A percentile compares a stretch with the other conserved stretches of the same genome.
phyloP scores from a whole-genome alignment of 2,329 filamentous ascomycete genomes.

The Epichloe hybrida region DNA sequence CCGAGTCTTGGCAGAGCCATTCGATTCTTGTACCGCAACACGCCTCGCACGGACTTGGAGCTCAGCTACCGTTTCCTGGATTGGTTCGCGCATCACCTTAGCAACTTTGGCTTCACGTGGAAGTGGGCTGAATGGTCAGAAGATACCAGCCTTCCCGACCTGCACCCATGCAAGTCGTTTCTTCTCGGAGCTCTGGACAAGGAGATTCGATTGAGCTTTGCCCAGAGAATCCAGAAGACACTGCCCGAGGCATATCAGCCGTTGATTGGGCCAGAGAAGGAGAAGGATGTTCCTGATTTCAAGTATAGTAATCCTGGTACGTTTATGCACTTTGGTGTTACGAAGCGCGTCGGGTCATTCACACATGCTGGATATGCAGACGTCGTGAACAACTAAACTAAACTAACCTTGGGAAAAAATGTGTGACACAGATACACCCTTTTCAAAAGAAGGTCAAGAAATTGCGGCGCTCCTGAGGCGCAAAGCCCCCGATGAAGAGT shows the following conservation, averaged over 20 bases:
- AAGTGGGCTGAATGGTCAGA: slow-evolving; percentile 97
- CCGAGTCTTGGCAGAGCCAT: slow-evolving; percentile 89
- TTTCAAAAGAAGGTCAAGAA: slow-evolving; percentile 68
- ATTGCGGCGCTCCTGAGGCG: slow-evolving; percentile 66
- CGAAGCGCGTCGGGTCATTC: no score
- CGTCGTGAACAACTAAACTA: no score
- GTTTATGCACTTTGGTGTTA: slow-evolving; percentile 15
- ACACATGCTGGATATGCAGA: no score
- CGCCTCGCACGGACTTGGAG: slow-evolving; percentile 75
- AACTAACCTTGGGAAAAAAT: no score
- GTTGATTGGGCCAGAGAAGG: slow-evolving; percentile 74
- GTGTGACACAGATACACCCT: slow-evolving; percentile 52
- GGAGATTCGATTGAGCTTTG: slow-evolving; percentile 91
- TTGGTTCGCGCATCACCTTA: slow-evolving; percentile 96
- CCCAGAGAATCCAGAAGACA: slow-evolving; percentile 89
- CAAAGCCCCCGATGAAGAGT: slow-evolving; percentile 74
- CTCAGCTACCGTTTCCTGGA: slow-evolving; percentile 79
- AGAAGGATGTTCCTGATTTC: slow-evolving; percentile 91
- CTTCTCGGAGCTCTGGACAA: slow-evolving; percentile 86
- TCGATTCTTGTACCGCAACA: slow-evolving; percentile 73
- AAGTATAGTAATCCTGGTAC: slow-evolving; percentile 69
- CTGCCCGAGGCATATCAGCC: slow-evolving; percentile 70
- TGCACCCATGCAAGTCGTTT: slow-evolving; percentile 87
- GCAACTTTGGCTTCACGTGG: slow-evolving; percentile 99
- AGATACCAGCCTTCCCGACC: slow-evolving; percentile 61